Conservation (phyloP, 192 early-diverging fungal species). For the Coemansia sp. region DNA sequence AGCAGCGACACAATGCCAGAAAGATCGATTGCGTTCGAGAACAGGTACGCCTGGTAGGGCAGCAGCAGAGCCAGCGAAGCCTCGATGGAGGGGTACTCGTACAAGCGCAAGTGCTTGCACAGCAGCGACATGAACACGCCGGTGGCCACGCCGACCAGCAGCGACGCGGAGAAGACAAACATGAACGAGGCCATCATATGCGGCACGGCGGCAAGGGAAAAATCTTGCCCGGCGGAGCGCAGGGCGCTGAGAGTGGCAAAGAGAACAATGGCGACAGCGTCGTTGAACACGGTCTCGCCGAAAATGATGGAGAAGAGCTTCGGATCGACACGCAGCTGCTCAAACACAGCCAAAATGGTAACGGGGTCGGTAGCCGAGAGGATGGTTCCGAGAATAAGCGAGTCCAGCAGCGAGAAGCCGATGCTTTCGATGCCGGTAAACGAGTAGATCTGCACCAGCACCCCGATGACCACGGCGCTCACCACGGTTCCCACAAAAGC, state of each 20-base stretch:
- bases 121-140: conserved; percentile 77
- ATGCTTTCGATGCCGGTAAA: conserved; percentile 69
- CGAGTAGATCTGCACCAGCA: conserved; percentile 69
- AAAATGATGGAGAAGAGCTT: conserved; percentile 95
- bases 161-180: conserved; percentile 77
- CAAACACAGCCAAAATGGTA: conserved; percentile 92
- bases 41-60: conserved; percentile 90
- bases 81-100: conserved; percentile 82
- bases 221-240: conserved; percentile 60
- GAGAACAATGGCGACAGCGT: conserved; percentile 97
- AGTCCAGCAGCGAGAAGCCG: conserved; percentile 80
- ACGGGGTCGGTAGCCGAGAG: conserved; percentile 97
- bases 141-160: conserved; percentile 78
- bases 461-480: conserved; percentile 83
- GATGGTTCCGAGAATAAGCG: conserved; percentile 92
- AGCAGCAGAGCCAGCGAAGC: conserved; percentile 81
- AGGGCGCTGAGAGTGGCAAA: conserved; percentile 81
- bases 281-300: conserved; percentile 93
- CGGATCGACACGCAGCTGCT: conserved; percentile 90
- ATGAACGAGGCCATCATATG: conserved; percentile 72
- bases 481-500: conserved; percentile 92
- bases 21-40: conserved; percentile 82
- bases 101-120: conserved; percentile 83
- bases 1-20: conserved; percentile 93
- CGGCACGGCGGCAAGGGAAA: conserved; percentile 64